Evolutionary conservation across 1,284 basidiomycete species (phyloP), one percentile per base, ranked within the genome.

Genomic region (Kalmanozyma brasiliensis): DNA sequence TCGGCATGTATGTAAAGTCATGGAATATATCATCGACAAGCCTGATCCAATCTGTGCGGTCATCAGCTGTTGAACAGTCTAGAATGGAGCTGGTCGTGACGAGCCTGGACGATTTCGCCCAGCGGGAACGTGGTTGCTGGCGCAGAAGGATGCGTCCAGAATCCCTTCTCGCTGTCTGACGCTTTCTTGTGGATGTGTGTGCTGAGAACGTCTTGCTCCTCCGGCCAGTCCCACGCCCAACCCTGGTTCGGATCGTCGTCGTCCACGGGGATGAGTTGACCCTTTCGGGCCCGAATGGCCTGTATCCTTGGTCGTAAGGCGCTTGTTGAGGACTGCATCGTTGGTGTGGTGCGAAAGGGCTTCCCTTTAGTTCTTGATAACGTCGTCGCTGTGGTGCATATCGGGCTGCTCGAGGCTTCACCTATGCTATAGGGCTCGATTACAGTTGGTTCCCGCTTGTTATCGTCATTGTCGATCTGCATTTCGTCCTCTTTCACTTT

Each of bases 61-160:
- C 19, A 8, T 58, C 41, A 84, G 38, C 82, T 83, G 83, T 98
- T 98, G 86, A 98, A 98, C 70, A 98, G 91, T 47, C 94, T 86
- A 33, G 93, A 94, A 84, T 98, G 95, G 81, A 96, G 90, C 76
- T 94, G 84, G 84, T 98, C 95, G 83, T 98, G 95, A 63, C 95
- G 85, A 26, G 89, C 88, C 37, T 91, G 89, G 17, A 98, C 85
- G 38, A 98, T 91, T 83, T 98, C 95, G n/a, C 94, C 94, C 14
- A 98, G 82, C 0, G 95, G 95, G 93, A 94, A 98, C 5, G 91
- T 96, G 69, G 89, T 93, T 22, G 90, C 90, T 5, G 93, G 93
- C 0, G 66, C 61, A n/a, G 20, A 40, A 2, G 43, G 2, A 3
- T 36, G 4, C 2, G 52, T 45, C 63, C 68, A 71, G 34, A 71